Conservation (phyloP, 2,329 filamentous ascomycete genomes). For the Tolypocladium guangdongense region DNA sequence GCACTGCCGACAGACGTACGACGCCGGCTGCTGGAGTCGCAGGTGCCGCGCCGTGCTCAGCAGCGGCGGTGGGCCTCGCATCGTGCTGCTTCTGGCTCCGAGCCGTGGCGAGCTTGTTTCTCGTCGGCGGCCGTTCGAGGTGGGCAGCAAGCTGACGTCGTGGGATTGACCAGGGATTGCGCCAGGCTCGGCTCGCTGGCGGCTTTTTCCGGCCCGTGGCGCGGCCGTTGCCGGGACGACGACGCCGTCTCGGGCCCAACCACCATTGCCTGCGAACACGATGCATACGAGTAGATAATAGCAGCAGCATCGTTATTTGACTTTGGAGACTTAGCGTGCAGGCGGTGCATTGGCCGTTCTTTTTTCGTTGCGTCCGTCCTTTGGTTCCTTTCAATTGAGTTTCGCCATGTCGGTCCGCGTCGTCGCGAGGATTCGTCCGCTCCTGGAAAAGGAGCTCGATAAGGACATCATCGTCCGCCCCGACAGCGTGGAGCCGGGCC, state of each 20-base stretch:
- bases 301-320: not conserved
- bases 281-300: no score
- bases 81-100: conserved; percentile 11
- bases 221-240: not conserved
- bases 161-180: not conserved
- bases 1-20: conserved; percentile 43
- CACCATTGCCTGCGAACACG: no score
- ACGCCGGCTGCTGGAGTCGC: conserved; percentile 13
- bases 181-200: conserved; percentile 3
- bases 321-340: not conserved
- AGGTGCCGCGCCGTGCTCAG: conserved; percentile 22
- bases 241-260: not conserved
- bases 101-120: not conserved
- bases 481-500: conserved; percentile 49
- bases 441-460: conserved; percentile 75
- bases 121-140: not conserved
- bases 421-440: conserved; percentile 79
- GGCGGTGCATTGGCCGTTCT: conserved; percentile 1
- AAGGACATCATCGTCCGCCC: conserved; percentile 75
- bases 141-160: not conserved
- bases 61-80: conserved; percentile 33
- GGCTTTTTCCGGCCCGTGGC: conserved; percentile 19
- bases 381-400: conserved; percentile 4
- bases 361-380: conserved; percentile 3
- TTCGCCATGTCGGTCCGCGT: conserved; percentile 60